Evolutionary conservation across 352 stramenopile species (phyloP), one percentile per base, ranked within the genome.

Genomic region (Blastocystis sp.): DNA sequence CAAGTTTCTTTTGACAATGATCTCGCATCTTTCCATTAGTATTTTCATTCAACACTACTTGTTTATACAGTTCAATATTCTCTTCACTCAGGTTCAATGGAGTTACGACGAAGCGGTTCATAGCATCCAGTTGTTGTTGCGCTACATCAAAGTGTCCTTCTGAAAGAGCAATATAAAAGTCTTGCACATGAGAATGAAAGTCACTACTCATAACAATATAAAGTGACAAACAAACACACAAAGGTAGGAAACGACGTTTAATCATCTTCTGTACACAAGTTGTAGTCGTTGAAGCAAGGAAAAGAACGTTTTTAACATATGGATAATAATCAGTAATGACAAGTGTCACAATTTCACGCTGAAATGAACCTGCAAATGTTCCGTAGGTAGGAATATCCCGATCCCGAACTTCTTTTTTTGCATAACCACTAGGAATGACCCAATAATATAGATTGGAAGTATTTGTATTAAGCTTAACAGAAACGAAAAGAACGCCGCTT

Each of bases 111-210:
- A 54, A 84, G 53, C 56, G 35, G 17, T 66, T 66, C 73, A 84
- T 84, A 22, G 15, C 15, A 9, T 84, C 22, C 1, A 84, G 5
- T 0, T 66, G 73, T 2, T 68, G 11, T 68, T 37, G 30, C 17
- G 73, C 73, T 42, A 66, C 17, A 48, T 84, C 48, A n/a, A 69
- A 66, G 17, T 84, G 15, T 7, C 35, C 22, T n/a, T 84, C 73
- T 6, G 73, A 84, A 6, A 84, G 73, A 44, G 73, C 24, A 22
- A 84, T 3, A 44, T 84, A 66, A 35, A 84, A 84, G 1, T 53
- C 51, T 44, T 84, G 53, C 15, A 84, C 73, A 68, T 66, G 68
- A 13, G 73, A 84, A 66, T 68, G 64, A 44, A 84, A 84, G 22
- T 64, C 68, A 19, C 11, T 30, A 44, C 68, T 57, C 73, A 84